A percentile compares a stretch with the other conserved stretches of the same genome.
phyloP scores from a whole-genome alignment of 495 filamentous ascomycete species.

The Annulohypoxylon moriforme region DNA sequence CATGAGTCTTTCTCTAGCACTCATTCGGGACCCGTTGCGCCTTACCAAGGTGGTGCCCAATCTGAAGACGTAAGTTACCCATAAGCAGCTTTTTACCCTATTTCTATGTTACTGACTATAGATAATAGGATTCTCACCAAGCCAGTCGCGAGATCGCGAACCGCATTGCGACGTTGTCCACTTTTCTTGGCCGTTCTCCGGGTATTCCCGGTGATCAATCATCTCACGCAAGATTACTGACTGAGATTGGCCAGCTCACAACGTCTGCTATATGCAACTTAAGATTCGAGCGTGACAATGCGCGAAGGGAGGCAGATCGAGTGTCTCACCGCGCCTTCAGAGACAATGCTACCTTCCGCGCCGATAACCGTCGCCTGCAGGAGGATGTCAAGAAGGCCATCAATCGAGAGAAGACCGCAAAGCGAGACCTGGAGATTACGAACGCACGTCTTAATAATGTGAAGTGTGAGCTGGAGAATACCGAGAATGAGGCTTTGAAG shows the following conservation, averaged over 20 bases:
- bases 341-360: background rate
- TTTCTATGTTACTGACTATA: slow-evolving; percentile 16
- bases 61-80: slow-evolving; percentile 29
- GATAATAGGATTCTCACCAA: background rate
- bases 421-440: background rate
- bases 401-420: background rate
- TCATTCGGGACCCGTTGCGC: background rate
- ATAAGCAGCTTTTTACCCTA: background rate
- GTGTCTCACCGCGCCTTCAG: background rate
- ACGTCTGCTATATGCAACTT: slow-evolving; percentile 1
- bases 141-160: slow-evolving; percentile 6
- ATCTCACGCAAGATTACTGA: background rate
- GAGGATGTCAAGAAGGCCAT: background rate
- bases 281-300: slow-evolving; percentile 11
- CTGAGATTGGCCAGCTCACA: slow-evolving; percentile 15
- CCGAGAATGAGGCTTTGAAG: background rate
- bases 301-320: background rate
- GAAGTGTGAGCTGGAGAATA: background rate
- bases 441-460: background rate
- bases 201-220: background rate
- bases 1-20: slow-evolving; percentile 20
- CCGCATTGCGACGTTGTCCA: background rate
- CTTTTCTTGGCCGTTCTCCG: background rate
- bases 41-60: background rate
- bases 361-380: background rate